Conservation (phyloP, 1,284 basidiomycete species). For the Heliocybe sulcata region DNA sequence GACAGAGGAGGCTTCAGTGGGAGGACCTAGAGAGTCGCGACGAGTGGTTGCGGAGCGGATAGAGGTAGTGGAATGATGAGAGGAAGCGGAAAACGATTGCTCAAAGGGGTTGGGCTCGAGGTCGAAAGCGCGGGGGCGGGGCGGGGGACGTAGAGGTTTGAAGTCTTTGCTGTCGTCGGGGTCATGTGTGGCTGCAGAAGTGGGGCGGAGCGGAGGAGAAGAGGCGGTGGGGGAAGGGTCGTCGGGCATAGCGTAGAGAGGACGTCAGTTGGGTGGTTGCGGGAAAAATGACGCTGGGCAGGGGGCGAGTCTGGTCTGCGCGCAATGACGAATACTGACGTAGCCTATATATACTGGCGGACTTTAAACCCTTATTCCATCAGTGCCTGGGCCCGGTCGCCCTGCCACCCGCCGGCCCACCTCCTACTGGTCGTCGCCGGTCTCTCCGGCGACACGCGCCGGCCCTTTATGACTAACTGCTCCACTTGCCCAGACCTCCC, state of each 20-base stretch:
- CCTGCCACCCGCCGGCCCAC: too few relatives aligned
- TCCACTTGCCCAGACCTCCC: too few relatives aligned
- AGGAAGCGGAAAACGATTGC: conserved; percentile 72
- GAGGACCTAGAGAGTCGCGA: conserved; percentile 30
- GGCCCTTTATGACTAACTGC: too few relatives aligned
- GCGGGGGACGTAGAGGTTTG: conserved; percentile 12
- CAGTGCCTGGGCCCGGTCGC: conserved; percentile 10
- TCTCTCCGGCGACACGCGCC: neutral
- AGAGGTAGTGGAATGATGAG: conserved; percentile 36
- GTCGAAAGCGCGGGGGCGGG: conserved; percentile 57
- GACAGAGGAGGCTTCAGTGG: conserved; percentile 29
- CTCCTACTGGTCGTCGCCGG: too few relatives aligned
- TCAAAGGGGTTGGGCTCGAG: conserved; percentile 97
- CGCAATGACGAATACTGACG: neutral
- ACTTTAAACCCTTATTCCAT: conserved; percentile 2
- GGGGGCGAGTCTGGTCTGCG: neutral
- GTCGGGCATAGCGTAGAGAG: neutral
- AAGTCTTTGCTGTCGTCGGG: neutral
- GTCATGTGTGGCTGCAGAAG: conserved; percentile 14
- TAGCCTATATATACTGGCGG: neutral
- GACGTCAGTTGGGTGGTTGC: neutral
- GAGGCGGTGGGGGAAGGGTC: conserved; percentile 10
- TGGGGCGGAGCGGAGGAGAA: conserved; percentile 11
- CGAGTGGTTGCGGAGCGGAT: conserved; percentile 36
- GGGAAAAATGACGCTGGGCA: neutral